A percentile compares a stretch with the other conserved stretches of the same genome.
These are phyloP conservation scores for Candida manassasensis DNA, from an alignment of 805 yeast genomes.

Conservation along the genomic window DNA sequence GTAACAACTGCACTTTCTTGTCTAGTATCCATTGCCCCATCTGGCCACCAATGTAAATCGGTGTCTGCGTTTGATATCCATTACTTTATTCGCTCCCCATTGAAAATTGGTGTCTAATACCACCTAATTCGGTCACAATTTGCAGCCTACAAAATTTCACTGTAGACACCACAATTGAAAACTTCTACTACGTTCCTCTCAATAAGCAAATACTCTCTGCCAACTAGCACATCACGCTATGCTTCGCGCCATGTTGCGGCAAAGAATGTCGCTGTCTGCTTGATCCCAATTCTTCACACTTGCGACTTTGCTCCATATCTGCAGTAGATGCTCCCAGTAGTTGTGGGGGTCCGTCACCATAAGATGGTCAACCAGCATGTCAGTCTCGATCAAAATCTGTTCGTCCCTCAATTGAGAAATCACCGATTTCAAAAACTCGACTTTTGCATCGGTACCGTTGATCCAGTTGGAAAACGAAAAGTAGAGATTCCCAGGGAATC, in stretches of 20 bases:
- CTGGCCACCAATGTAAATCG: too few species aligned
- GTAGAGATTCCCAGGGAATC: slow-evolving; percentile 28
- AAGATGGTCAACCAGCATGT: slow-evolving; percentile 26
- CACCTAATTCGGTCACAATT: too few species aligned
- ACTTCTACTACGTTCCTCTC: too few species aligned
- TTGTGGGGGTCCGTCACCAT: slow-evolving; percentile 5
- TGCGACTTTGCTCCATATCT: slow-evolving; percentile 10
- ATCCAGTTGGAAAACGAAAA: slow-evolving; percentile 55
- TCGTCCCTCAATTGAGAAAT: slow-evolving; percentile 12
- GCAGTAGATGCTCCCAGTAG: slow-evolving; percentile 1
- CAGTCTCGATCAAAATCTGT: slow-evolving; percentile 35
- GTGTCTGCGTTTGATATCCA: too few species aligned
- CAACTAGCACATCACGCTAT: too few species aligned
- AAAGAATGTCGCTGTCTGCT: neutral
- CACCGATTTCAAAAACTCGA: slow-evolving; percentile 16
- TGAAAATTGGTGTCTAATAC: too few species aligned
- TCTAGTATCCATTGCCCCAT: too few species aligned
- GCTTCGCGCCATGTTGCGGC: neutral
- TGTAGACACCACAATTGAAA: too few species aligned
- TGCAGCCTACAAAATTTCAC: too few species aligned
- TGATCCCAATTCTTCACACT: slow-evolving; percentile 10
- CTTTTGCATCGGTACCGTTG: slow-evolving; percentile 33
- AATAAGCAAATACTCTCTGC: too few species aligned
- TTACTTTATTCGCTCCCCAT: too few species aligned
- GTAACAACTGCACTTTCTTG: too few species aligned